These are phyloP conservation scores for Cladophialophora psammophila DNA, from an alignment of 2,329 filamentous ascomycete genomes.

Conservation along the genomic window DNA sequence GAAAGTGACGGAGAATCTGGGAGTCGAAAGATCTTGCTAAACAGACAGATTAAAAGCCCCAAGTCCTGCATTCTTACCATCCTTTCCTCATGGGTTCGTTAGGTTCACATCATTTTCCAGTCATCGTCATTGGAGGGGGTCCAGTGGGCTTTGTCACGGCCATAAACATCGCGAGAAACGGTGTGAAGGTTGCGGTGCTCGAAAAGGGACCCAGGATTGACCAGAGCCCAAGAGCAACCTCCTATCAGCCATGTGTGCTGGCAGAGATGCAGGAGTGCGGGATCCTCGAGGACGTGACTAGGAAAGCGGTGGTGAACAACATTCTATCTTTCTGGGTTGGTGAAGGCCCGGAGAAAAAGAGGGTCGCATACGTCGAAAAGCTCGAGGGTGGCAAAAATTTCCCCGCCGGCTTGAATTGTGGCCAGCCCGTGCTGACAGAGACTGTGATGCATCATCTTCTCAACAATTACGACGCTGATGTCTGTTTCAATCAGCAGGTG, in stretches of 20 bases:
- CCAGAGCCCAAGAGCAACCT: conserved; percentile 30
- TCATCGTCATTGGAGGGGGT: conserved; percentile 31
- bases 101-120: conserved; percentile 23
- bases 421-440: conserved; percentile 27
- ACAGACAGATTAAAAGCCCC: too few species aligned
- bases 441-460: conserved; percentile 29
- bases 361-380: conserved; percentile 38
- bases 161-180: conserved; percentile 28
- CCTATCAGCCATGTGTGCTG: conserved; percentile 35
- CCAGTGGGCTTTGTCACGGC: conserved; percentile 31
- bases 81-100: too few species aligned
- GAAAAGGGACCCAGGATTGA: conserved; percentile 29
- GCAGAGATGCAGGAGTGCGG: conserved; percentile 33
- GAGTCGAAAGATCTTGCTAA: too few species aligned
- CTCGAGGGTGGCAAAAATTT: conserved; percentile 52
- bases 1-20: too few species aligned
- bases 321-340: conserved; percentile 31
- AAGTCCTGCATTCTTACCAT: too few species aligned
- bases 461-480: conserved; percentile 26
- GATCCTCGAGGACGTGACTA: conserved; percentile 31
- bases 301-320: conserved; percentile 33
- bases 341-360: too few species aligned
- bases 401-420: conserved; percentile 47
- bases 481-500: conserved; percentile 31
- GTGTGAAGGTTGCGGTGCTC: conserved; percentile 26